Evolutionary conservation across 2,329 filamentous ascomycete species (phyloP).

Genomic region (Coniochaeta prunicola): DNA sequence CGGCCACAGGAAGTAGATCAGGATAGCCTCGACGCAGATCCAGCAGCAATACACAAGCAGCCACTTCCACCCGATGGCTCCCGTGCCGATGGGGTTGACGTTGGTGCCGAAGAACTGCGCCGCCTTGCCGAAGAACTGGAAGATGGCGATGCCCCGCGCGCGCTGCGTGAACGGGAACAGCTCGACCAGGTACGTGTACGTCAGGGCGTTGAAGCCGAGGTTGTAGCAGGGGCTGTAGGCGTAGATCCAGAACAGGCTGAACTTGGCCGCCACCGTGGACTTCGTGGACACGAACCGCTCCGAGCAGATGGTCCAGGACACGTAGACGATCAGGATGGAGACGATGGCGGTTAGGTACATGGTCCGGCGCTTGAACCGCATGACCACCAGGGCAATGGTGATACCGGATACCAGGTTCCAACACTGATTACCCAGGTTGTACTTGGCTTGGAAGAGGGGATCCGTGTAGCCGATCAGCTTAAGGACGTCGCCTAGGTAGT

Average conservation of each 20-base stretch:
- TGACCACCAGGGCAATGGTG: constrained; percentile 32
- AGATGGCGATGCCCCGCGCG: constrained; percentile 22
- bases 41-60: constrained; percentile 23
- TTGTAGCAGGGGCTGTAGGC: constrained; percentile 54
- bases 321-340: constrained; percentile 43
- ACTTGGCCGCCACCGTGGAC: constrained; percentile 26
- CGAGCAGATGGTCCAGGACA: constrained; percentile 32
- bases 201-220: constrained; percentile 59
- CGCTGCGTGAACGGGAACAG: constrained; percentile 22
- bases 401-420: constrained; percentile 39
- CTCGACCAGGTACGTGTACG: constrained; percentile 39
- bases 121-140: constrained; percentile 22
- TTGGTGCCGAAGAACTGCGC: constrained; percentile 22
- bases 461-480: constrained; percentile 36
- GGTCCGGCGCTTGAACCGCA: constrained; percentile 35
- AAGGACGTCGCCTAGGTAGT: constrained; percentile 40
- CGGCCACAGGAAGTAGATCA: constrained; percentile 20
- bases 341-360: constrained; percentile 46
- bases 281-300: constrained; percentile 24
- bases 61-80: constrained; percentile 21
- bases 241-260: constrained; percentile 52
- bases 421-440: constrained; percentile 39
- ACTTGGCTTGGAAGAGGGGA: constrained; percentile 29
- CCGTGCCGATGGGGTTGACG: constrained; percentile 23
- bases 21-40: constrained; percentile 18